Base-by-base conservation (phyloP, 1,284 basidiomycete genomes). In the Moesziomyces sp. region DNA sequence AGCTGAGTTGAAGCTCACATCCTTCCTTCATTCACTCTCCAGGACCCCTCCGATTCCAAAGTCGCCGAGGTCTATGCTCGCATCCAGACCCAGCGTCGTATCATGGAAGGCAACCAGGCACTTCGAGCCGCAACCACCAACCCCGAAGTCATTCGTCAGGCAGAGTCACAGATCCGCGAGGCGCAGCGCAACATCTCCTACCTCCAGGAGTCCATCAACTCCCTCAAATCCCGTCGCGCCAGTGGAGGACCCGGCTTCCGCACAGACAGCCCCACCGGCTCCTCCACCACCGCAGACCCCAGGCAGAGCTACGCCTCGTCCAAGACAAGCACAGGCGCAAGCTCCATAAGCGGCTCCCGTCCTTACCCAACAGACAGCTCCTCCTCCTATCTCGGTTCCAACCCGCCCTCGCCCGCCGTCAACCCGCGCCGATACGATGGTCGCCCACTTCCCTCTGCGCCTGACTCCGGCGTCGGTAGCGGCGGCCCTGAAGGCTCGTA, bases 31-130 rank as follows among this genome's bases (percentile, higher is more conserved):
- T 26, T 21, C n/a, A 6, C 38, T 18, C 38, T 18, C 38, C 16
- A 74, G 73, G 74, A 83, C 59, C 64, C 81, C 28, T 74, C 66
- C 85, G 91, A 93, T 88, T 89, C 90, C 88, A 94, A 94, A 89
- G 93, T 96, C 84, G 90, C 92, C 85, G 93, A 94, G 86, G 90
- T 95, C 81, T 90, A 91, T 86, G 91, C 89, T 85, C 91, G 92
- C 85, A 95, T 96, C 85, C 89, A 92, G 86, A 94, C 91, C 52
- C 93, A 96, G 87, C 91, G 91, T 85, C 94, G 93, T 88, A 91
- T 95, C 84, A 89, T 96, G 77, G 92, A 95, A 85, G 93, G 91
- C 21, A 91, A 91, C 52, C 89, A 92, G 83, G 88, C 89, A 72
- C 88, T 96, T 66, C 89, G 91, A 52, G 89, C 90, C 83, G 93